A percentile compares a stretch with the other conserved stretches of the same genome.
Conservation (phyloP, 176 grass and related monocot genomes). For the Zizania latifolia region DNA sequence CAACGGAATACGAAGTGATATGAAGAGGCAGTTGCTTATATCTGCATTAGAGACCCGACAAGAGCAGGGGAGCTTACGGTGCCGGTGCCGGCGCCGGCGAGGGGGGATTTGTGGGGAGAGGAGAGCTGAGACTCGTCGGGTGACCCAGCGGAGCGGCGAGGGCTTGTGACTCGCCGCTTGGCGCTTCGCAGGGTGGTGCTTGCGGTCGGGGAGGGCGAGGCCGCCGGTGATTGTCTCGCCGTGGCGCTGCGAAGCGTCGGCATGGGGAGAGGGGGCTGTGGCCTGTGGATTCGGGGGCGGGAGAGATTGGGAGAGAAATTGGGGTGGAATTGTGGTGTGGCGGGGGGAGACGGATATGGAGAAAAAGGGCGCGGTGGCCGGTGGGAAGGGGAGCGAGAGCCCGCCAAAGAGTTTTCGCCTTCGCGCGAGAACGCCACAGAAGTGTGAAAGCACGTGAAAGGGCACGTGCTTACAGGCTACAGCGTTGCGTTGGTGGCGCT, state of each 20-base stretch:
- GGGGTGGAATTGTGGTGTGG: neutral
- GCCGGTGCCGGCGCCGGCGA: constrained; percentile 3
- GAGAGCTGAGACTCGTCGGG: neutral
- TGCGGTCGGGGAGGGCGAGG: constrained; percentile 19
- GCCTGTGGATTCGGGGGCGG: neutral
- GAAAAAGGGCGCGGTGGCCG: constrained; percentile 33
- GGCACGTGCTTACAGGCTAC: constrained; percentile 5
- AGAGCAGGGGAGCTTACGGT: constrained; percentile 24
- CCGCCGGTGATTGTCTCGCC: constrained; percentile 5
- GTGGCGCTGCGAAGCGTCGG: constrained; percentile 66
- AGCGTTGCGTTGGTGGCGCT: neutral
- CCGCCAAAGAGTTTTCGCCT: constrained; percentile 31
- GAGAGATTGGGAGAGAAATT: neutral
- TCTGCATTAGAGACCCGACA: neutral
- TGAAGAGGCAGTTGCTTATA: neutral
- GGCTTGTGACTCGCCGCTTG: constrained; percentile 36
- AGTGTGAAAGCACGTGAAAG: constrained; percentile 13
- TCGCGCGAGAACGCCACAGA: constrained; percentile 43
- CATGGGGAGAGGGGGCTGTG: too few relatives aligned
- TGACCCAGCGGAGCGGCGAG: constrained; percentile 7
- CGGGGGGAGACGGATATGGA: constrained; percentile 2
- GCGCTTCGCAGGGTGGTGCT: constrained; percentile 34
- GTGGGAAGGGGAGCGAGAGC: constrained; percentile 32
- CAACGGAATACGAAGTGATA: neutral
- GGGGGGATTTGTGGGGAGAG: constrained; percentile 21